Percentiles rank a stretch among this genome's conserved stretches.
These are phyloP conservation scores for Chaetomiaceae sp. DNA, from an alignment of 2,329 filamentous ascomycete species.

Conservation along the genomic window DNA sequence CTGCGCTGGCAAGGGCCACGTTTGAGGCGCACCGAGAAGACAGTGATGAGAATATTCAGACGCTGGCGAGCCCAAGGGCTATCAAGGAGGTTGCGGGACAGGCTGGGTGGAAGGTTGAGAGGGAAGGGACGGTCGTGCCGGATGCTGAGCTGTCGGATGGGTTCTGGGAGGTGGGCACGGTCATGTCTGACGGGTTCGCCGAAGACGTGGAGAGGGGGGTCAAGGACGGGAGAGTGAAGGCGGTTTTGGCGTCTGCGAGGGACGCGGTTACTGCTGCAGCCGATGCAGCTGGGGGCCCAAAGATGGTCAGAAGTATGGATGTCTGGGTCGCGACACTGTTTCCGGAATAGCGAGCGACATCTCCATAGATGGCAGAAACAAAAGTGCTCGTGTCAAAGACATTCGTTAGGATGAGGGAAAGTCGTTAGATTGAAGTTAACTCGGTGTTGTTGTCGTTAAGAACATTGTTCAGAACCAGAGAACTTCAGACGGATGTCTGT, in stretches of 20 bases:
- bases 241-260: constrained; percentile 29
- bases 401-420: too few species aligned
- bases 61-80: constrained; percentile 38
- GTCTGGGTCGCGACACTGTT: constrained; percentile 33
- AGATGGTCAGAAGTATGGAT: constrained; percentile 39
- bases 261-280: constrained; percentile 33
- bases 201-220: constrained; percentile 32
- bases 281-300: constrained; percentile 28
- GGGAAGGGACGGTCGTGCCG: constrained; percentile 36
- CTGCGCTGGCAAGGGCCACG: constrained; percentile 41
- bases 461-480: too few species aligned
- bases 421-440: too few species aligned
- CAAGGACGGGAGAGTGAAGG: constrained; percentile 28
- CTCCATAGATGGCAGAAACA: too few species aligned
- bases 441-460: too few species aligned
- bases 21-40: constrained; percentile 39
- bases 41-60: constrained; percentile 45
- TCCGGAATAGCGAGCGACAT: neutral
- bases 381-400: too few species aligned
- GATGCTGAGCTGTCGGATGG: constrained; percentile 41
- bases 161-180: constrained; percentile 41
- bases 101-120: constrained; percentile 37
- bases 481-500: too few species aligned
- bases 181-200: constrained; percentile 31
- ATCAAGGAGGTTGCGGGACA: constrained; percentile 36